Evolutionary conservation across 441 rosid genomes (phyloP).

Genomic region (Erodium moschatum): DNA sequence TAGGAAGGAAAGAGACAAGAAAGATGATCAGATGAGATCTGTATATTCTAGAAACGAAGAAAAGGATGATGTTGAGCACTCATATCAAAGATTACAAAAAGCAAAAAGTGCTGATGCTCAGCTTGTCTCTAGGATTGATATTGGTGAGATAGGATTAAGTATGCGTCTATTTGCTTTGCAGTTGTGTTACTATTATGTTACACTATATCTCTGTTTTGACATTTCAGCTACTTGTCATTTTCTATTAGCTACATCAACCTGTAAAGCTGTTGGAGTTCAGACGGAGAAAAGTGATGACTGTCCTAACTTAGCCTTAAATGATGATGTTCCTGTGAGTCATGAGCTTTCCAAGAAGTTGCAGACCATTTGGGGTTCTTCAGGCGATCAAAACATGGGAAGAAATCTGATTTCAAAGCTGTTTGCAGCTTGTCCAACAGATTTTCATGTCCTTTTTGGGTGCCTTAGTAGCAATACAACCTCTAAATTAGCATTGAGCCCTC

Average conservation of each 20-base stretch:
- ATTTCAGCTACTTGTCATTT: conserved; percentile 15
- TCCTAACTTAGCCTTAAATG: conserved; percentile 13
- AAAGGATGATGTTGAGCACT: conserved; percentile 17
- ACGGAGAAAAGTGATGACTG: conserved; percentile 30
- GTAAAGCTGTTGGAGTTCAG: conserved; percentile 60
- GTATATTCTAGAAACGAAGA: conserved; percentile 19
- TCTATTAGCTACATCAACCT: conserved; percentile 39
- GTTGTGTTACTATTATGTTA: not conserved
- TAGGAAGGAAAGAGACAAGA: conserved; percentile 33
- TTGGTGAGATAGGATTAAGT: conserved; percentile 22
- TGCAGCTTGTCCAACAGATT: conserved; percentile 48
- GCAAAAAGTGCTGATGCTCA: conserved; percentile 25
- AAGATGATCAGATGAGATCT: conserved; percentile 17
- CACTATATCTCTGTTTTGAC: conserved; percentile 10
- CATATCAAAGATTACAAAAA: conserved; percentile 21
- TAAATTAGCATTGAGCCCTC: conserved; percentile 21
- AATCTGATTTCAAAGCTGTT: conserved; percentile 50
- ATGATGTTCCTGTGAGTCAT: conserved; percentile 24
- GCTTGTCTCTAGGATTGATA: conserved; percentile 23
- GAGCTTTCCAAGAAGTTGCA: conserved; percentile 47
- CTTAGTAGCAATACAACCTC: conserved; percentile 29
- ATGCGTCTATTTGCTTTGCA: conserved; percentile 8
- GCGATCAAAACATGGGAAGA: conserved; percentile 36
- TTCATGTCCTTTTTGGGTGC: conserved; percentile 54
- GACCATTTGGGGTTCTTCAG: conserved; percentile 48